These are phyloP conservation scores for Lipomyces yamadae DNA, from an alignment of 805 yeast species.

Conservation along the genomic window DNA sequence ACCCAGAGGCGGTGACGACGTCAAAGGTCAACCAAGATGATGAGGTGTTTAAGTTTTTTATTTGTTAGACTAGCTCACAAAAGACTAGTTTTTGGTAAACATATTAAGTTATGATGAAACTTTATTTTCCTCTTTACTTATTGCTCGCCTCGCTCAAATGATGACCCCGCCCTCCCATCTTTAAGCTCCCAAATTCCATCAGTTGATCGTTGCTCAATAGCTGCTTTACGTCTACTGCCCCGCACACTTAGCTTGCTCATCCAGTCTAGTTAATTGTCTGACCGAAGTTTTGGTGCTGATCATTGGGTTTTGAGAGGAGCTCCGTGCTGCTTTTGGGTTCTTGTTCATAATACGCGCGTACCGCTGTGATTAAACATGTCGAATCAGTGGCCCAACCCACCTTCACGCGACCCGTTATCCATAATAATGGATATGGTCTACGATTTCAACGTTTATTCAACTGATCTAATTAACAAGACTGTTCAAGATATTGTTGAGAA, in stretches of 20 bases:
- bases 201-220: not conserved
- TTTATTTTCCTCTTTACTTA: not conserved
- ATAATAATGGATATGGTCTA: conserved; percentile 31
- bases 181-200: not conserved
- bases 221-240: not conserved
- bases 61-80: not conserved
- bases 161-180: not conserved
- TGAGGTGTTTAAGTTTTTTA: not conserved
- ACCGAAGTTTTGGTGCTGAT: not conserved
- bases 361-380: not conserved
- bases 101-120: not conserved
- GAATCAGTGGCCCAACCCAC: conserved; percentile 22
- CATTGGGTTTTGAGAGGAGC: not conserved
- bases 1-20: too few relatives aligned
- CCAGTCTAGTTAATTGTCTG: not conserved
- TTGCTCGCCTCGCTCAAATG: not conserved
- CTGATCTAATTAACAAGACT: conserved; percentile 30
- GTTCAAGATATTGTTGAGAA: conserved; percentile 21
- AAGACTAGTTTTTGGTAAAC: not conserved
- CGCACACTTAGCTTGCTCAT: not conserved
- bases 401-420: conserved; percentile 38
- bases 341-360: not conserved
- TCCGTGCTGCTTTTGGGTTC: not conserved
- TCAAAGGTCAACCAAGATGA: not conserved
- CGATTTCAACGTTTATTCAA: conserved; percentile 18